Conservation (phyloP, 2,329 filamentous ascomycete species). For the Stachybotrys chartarum region DNA sequence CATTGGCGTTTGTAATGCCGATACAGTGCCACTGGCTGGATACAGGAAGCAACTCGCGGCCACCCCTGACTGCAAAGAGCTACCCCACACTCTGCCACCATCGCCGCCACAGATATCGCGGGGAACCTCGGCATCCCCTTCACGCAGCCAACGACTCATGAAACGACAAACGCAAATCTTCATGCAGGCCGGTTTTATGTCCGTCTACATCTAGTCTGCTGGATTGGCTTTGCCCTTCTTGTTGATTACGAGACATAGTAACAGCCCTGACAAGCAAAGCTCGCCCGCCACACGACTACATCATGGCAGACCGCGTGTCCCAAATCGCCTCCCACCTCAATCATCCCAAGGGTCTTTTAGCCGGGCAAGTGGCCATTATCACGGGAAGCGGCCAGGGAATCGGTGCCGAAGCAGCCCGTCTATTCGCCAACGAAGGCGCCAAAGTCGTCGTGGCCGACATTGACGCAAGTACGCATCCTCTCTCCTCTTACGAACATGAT, state of each 20-base stretch:
- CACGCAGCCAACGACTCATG: background rate
- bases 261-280: too few species aligned
- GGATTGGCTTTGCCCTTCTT: too few species aligned
- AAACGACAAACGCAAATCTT: background rate
- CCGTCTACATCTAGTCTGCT: too few species aligned
- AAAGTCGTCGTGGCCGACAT: constrained; percentile 81
- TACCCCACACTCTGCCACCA: constrained; percentile 16
- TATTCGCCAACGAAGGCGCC: constrained; percentile 84
- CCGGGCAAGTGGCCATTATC: constrained; percentile 78
- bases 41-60: background rate
- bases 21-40: too few species aligned
- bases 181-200: too few species aligned
- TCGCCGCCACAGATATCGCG: constrained; percentile 1
- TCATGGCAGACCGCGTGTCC: constrained; percentile 51
- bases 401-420: constrained; percentile 71
- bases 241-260: background rate
- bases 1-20: too few species aligned
- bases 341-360: constrained; percentile 72
- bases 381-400: constrained; percentile 85
- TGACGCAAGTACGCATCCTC: constrained; percentile 50
- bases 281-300: background rate
- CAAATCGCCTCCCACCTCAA: constrained; percentile 76
- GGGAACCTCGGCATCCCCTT: constrained; percentile 17
- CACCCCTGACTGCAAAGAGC: background rate
- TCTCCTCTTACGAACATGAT: background rate